These are phyloP conservation scores for Pichia kudriavzevii DNA, from an alignment of 1,139 yeast genomes.

Conservation along the genomic window DNA sequence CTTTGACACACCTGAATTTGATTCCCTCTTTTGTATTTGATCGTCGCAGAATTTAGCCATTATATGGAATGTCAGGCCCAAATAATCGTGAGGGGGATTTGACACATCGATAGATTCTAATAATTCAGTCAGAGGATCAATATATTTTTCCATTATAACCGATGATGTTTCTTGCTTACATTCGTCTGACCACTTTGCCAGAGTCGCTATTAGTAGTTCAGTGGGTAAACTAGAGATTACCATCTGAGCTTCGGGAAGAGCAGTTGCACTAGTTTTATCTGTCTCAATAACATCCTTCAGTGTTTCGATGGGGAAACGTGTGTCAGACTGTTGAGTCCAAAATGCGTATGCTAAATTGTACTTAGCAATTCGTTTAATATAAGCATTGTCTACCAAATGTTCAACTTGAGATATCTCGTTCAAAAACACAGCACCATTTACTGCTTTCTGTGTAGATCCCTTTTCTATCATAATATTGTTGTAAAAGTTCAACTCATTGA, in stretches of 20 bases:
- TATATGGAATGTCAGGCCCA: conserved; percentile 37
- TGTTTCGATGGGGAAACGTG: conserved; percentile 46
- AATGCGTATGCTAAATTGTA: conserved; percentile 48
- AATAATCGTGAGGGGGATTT: conserved; percentile 13
- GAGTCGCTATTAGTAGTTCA: conserved; percentile 9
- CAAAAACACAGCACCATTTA: conserved; percentile 43
- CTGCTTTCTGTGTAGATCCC: conserved; percentile 38
- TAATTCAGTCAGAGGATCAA: conserved; percentile 34
- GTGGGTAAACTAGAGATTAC: not conserved
- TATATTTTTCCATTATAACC: conserved; percentile 48
- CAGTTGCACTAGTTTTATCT: too few relatives aligned
- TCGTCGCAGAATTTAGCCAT: conserved; percentile 73
- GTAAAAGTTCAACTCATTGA: conserved; percentile 37
- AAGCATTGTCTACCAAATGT: conserved; percentile 13
- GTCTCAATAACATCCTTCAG: conserved; percentile 30
- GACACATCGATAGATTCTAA: too few relatives aligned
- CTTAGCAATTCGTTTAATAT: conserved; percentile 30
- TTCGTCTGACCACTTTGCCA: conserved; percentile 65
- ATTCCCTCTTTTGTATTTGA: conserved; percentile 44
- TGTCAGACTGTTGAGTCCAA: conserved; percentile 49
- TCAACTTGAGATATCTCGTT: conserved; percentile 31
- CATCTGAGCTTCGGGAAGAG: not conserved
- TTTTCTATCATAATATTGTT: conserved; percentile 34
- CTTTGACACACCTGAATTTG: conserved; percentile 39
- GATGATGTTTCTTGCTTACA: conserved; percentile 64